Conservation (phyloP, 805 yeast species). For the Candida oleophila region DNA sequence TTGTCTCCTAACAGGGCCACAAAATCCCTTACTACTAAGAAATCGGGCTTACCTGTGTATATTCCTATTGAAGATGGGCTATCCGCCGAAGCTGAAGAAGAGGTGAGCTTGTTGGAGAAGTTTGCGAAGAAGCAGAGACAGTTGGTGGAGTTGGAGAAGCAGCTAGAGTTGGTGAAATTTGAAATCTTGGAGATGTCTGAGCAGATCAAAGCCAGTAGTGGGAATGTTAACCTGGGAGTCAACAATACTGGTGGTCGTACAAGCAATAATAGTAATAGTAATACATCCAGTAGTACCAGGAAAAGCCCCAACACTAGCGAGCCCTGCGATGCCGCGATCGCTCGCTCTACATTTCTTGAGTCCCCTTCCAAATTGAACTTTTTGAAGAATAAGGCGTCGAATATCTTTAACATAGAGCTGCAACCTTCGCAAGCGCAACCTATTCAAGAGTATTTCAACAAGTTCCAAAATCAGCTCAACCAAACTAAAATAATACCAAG, state of each 20-base stretch:
- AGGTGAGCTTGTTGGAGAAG: constrained; percentile 15
- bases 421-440: not conserved
- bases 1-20: constrained; percentile 15
- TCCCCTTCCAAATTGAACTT: constrained; percentile 9
- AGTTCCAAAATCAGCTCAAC: constrained; percentile 8
- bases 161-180: constrained; percentile 28
- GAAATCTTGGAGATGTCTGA: constrained; percentile 33
- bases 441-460: constrained; percentile 9
- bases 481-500: not conserved
- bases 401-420: constrained; percentile 11
- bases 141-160: constrained; percentile 48
- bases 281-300: not conserved
- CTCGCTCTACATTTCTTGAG: not conserved
- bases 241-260: not conserved
- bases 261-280: constrained; percentile 2
- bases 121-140: constrained; percentile 55
- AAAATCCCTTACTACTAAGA: constrained; percentile 3
- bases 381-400: constrained; percentile 21
- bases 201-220: constrained; percentile 16
- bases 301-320: no score
- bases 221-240: constrained; percentile 3
- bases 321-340: not conserved
- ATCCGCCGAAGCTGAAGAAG: not conserved
- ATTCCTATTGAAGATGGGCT: constrained; percentile 23
- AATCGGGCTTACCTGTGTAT: constrained; percentile 33